Evolutionary conservation across 1,284 basidiomycete species (phyloP).

Genomic region (Xerocomus minutiporus): DNA sequence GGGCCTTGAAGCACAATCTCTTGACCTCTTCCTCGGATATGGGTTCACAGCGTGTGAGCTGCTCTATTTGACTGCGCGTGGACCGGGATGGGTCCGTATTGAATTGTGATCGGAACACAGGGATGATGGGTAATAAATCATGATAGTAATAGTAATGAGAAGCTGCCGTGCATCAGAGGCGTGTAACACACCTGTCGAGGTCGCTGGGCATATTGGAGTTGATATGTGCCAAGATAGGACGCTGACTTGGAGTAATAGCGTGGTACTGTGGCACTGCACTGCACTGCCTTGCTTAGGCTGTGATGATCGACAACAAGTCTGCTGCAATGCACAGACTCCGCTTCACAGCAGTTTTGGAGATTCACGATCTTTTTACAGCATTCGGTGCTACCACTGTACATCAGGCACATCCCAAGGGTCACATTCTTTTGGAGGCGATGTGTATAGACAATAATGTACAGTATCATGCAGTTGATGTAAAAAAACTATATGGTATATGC

Average conservation of each 20-base stretch:
- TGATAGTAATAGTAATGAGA: slow-evolving; percentile 14
- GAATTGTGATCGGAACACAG: slow-evolving; percentile 20
- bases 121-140: not conserved
- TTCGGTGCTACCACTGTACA: slow-evolving; percentile 10
- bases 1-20: slow-evolving; percentile 88
- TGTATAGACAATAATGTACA: slow-evolving; percentile 35
- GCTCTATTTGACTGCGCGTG: slow-evolving; percentile 70
- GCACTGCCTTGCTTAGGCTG: slow-evolving; percentile 21
- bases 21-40: slow-evolving; percentile 94
- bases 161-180: slow-evolving; percentile 28
- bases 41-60: slow-evolving; percentile 85
- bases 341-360: slow-evolving; percentile 8
- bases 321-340: slow-evolving; percentile 1
- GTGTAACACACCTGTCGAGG: slow-evolving; percentile 44
- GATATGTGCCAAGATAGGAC: slow-evolving; percentile 18
- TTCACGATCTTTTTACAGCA: no score
- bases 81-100: not conserved
- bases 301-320: slow-evolving; percentile 13
- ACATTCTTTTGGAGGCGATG: slow-evolving; percentile 3
- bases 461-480: slow-evolving; percentile 30
- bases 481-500: slow-evolving; percentile 33
- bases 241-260: slow-evolving; percentile 31
- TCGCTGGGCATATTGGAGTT: slow-evolving; percentile 41
- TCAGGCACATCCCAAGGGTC: slow-evolving; percentile 23
- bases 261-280: slow-evolving; percentile 20